Evolutionary conservation across 306 rosid genomes (phyloP).

Genomic region (Purshia tridentata): DNA sequence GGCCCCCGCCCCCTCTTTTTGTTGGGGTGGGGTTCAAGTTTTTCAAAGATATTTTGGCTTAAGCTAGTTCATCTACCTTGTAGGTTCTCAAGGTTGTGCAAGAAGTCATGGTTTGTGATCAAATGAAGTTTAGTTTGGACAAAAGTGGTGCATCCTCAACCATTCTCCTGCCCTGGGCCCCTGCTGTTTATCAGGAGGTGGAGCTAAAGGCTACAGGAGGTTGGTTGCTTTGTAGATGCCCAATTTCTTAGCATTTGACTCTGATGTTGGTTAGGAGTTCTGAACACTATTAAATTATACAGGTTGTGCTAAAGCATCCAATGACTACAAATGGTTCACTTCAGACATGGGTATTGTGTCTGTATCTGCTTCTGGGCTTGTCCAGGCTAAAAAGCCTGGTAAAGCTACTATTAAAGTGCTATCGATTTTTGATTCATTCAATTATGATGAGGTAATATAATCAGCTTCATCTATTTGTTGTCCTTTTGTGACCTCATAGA

Average conservation of each 20-base stretch:
- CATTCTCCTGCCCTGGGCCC: constrained; percentile 83
- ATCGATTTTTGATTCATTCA: constrained; percentile 66
- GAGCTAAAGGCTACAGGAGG: constrained; percentile 84
- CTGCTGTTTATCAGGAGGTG: constrained; percentile 77
- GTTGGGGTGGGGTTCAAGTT: neutral
- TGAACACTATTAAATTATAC: constrained; percentile 19
- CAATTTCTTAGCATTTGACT: constrained; percentile 26
- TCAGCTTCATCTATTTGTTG: neutral
- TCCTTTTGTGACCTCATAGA: neutral
- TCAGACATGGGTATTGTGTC: constrained; percentile 66
- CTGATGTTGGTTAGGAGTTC: constrained; percentile 26
- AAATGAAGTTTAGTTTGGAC: constrained; percentile 56
- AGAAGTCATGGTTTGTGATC: constrained; percentile 74
- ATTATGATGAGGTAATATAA: constrained; percentile 77
- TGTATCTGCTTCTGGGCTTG: constrained; percentile 74
- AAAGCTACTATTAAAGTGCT: constrained; percentile 78
- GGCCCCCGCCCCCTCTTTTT: too few relatives aligned
- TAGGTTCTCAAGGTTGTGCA: constrained; percentile 61
- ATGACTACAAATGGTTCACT: constrained; percentile 85
- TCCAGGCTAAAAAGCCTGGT: constrained; percentile 88
- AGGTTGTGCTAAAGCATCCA: constrained; percentile 81
- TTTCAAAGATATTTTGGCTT: neutral
- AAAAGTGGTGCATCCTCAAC: constrained; percentile 32
- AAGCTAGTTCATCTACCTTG: constrained; percentile 6
- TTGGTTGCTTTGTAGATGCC: constrained; percentile 42